Percentiles rank a stretch among this genome's conserved stretches.
These are phyloP conservation scores for Tetrapisispora pingtungensis DNA, from an alignment of 805 yeast genomes.

Conservation along the genomic window DNA sequence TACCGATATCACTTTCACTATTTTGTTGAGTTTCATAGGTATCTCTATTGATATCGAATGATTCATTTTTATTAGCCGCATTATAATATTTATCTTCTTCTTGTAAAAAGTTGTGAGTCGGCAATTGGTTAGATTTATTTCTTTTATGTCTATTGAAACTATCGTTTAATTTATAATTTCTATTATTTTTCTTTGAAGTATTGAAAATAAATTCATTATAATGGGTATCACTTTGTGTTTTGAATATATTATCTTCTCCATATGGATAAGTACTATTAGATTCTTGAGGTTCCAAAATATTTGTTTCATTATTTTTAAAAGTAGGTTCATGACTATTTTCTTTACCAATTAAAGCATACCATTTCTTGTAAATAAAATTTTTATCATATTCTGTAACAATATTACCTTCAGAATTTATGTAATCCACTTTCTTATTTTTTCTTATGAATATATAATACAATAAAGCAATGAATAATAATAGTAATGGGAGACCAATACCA, in stretches of 20 bases:
- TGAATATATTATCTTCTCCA: slow-evolving; percentile 5
- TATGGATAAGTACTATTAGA: slow-evolving; percentile 2
- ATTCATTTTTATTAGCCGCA: background rate
- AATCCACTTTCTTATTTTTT: slow-evolving; percentile 20
- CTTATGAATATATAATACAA: slow-evolving; percentile 17
- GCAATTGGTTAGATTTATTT: background rate
- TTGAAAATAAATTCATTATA: background rate
- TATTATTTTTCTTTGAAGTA: background rate
- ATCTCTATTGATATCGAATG: background rate
- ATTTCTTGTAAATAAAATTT: slow-evolving; percentile 15
- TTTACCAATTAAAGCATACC: slow-evolving; percentile 17
- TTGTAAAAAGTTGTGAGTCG: slow-evolving; percentile 8
- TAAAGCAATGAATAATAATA: slow-evolving; percentile 16
- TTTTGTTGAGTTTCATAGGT: background rate
- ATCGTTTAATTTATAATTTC: background rate
- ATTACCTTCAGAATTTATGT: slow-evolving; percentile 26
- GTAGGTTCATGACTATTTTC: slow-evolving; percentile 1
- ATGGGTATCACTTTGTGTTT: background rate
- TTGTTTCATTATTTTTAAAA: background rate
- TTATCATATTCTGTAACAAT: slow-evolving; percentile 22
- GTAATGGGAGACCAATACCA: slow-evolving; percentile 55
- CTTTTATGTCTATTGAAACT: background rate
- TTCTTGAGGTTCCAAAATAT: background rate
- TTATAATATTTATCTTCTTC: slow-evolving; percentile 12
- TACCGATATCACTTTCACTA: background rate